A percentile compares a stretch with the other conserved stretches of the same genome.
phyloP scores from a whole-genome alignment of 345 rosid species.

The Populus tremula region DNA sequence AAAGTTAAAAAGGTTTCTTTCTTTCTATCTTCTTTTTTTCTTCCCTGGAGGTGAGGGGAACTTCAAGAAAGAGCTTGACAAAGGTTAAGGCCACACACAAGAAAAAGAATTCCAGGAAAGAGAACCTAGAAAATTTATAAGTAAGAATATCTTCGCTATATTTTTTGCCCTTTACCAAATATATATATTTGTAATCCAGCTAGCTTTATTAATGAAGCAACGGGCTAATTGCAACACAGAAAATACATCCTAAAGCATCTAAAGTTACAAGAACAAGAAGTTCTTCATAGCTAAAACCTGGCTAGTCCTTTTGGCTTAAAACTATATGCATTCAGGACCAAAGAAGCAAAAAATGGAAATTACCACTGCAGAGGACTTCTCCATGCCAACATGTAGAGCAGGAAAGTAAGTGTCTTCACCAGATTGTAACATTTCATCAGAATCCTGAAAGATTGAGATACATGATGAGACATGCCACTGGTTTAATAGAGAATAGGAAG shows the following conservation, averaged over 20 bases:
- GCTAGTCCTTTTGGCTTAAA: neutral
- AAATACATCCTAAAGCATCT: neutral
- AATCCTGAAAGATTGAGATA: conserved; percentile 49
- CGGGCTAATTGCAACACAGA: neutral
- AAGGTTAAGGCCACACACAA: neutral
- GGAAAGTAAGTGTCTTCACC: conserved; percentile 90
- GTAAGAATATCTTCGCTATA: too few species aligned
- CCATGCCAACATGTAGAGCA: conserved; percentile 63
- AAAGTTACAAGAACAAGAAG: neutral
- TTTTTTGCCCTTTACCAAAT: neutral
- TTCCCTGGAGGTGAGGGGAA: neutral
- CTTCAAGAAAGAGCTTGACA: neutral
- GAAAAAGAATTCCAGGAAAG: neutral
- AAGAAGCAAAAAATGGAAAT: conserved; percentile 20
- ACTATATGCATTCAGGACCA: conserved; percentile 1
- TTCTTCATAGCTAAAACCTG: neutral
- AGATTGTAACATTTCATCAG: conserved; percentile 54
- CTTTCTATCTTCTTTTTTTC: neutral
- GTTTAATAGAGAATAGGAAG: neutral
- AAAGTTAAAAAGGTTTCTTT: neutral
- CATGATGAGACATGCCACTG: conserved; percentile 9
- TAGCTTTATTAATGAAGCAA: neutral
- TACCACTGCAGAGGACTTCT: conserved; percentile 74
- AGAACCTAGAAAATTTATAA: neutral
- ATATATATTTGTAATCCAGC: neutral